A percentile compares a stretch with the other conserved stretches of the same genome.
phyloP scores from a whole-genome alignment of 2,329 filamentous ascomycete species.

The Canariomyces notabilis region DNA sequence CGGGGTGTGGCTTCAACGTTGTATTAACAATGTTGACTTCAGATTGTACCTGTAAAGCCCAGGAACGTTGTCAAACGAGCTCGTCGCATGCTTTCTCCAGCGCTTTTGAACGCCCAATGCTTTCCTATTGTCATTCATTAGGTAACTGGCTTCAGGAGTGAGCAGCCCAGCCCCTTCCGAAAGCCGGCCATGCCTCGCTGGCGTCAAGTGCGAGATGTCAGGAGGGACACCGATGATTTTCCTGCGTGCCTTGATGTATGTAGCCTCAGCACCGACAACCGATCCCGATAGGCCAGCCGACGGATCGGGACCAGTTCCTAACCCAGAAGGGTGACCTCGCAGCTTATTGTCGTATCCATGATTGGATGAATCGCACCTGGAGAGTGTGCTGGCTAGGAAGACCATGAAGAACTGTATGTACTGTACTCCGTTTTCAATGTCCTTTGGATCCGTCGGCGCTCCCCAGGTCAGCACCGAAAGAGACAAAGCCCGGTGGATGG shows the following conservation, averaged over 20 bases:
- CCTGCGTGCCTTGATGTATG: not conserved
- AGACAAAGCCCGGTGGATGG: not conserved
- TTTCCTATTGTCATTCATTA: slow-evolving; percentile 1
- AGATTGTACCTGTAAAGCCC: too few relatives aligned
- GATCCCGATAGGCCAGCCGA: slow-evolving; percentile 14
- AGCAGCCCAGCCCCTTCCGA: slow-evolving; percentile 4
- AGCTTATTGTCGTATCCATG: slow-evolving; percentile 3
- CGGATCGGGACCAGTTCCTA: slow-evolving; percentile 19
- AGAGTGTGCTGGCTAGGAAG: too few relatives aligned
- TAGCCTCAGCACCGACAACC: slow-evolving; percentile 2
- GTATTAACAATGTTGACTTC: too few relatives aligned
- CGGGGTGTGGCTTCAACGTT: not conserved
- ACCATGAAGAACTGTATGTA: too few relatives aligned
- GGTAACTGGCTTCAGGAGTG: slow-evolving; percentile 13
- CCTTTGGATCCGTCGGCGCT: slow-evolving; percentile 4
- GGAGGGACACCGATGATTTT: too few relatives aligned
- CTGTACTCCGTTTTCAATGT: slow-evolving; percentile 2
- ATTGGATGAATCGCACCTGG: slow-evolving; percentile 11
- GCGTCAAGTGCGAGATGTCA: too few relatives aligned
- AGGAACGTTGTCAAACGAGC: too few relatives aligned
- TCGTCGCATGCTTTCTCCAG: not conserved
- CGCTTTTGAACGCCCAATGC: not conserved
- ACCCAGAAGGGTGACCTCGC: slow-evolving; percentile 16
- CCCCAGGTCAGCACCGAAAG: not conserved
- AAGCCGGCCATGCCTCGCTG: slow-evolving; percentile 6